Percentiles rank a stretch among this genome's conserved stretches.
Evolutionary conservation across 2,329 filamentous ascomycete species (phyloP).

Genomic region (Trichothecium sympodiale): DNA sequence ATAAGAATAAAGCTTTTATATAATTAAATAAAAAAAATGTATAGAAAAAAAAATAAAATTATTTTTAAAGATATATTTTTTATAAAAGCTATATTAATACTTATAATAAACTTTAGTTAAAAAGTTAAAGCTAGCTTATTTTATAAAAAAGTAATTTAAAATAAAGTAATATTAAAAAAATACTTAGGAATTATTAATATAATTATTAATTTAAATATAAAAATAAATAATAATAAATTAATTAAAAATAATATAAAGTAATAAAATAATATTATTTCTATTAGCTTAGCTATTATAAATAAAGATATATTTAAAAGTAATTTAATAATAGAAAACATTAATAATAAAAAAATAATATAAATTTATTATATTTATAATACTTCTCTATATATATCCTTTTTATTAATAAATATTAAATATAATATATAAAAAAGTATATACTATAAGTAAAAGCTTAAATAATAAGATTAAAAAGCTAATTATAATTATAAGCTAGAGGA

Average conservation of each 20-base stretch:
- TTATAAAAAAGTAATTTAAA: constrained; percentile 1
- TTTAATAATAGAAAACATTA: no score
- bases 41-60: no score
- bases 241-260: no score
- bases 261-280: no score
- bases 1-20: no score
- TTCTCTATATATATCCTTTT: neutral
- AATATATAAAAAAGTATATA: neutral
- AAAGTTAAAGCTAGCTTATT: neutral
- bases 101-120: constrained; percentile 1
- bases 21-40: no score
- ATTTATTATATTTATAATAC: neutral
- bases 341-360: neutral
- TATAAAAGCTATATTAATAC: neutral
- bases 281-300: no score
- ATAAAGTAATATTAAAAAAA: constrained; percentile 1
- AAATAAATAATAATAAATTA: constrained; percentile 1
- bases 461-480: neutral
- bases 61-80: neutral
- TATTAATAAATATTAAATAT: neutral
- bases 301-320: constrained; percentile 1
- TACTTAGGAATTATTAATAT: neutral
- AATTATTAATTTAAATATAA: constrained; percentile 1
- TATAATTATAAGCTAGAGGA: neutral
- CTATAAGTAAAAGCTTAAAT: neutral